Conservation (phyloP, 1,139 yeast genomes). For the Meyerozyma athensensis region DNA sequence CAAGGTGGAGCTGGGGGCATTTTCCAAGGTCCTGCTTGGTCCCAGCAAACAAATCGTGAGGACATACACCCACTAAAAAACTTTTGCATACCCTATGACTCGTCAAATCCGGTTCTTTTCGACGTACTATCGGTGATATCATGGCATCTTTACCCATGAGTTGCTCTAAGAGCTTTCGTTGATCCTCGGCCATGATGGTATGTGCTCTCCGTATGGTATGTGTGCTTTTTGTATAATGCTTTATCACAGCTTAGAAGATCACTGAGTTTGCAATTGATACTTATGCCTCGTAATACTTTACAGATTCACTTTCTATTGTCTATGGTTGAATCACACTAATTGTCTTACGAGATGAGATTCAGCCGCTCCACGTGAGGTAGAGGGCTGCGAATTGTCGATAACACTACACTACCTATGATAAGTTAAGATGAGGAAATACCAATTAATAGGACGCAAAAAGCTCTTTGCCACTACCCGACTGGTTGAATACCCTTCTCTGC, state of each 20-base stretch:
- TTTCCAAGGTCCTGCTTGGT: conserved; percentile 82
- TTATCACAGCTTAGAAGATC: too few relatives aligned
- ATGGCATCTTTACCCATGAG: conserved; percentile 70
- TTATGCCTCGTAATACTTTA: too few relatives aligned
- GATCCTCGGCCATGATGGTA: conserved; percentile 67
- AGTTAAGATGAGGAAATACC: conserved; percentile 24
- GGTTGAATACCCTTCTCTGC: conserved; percentile 23
- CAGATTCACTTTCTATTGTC: too few relatives aligned
- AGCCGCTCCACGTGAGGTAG: background rate
- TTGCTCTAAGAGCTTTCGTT: conserved; percentile 71
- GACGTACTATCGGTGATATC: conserved; percentile 29
- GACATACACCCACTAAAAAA: conserved; percentile 83
- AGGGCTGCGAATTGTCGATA: background rate
- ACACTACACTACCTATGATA: background rate
- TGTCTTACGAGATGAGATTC: too few relatives aligned
- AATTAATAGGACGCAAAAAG: conserved; percentile 35
- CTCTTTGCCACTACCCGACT: conserved; percentile 12
- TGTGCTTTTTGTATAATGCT: too few relatives aligned
- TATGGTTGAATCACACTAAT: too few relatives aligned
- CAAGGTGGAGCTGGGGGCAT: conserved; percentile 75
- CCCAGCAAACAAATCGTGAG: conserved; percentile 76
- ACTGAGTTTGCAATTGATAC: too few relatives aligned
- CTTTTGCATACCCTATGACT: conserved; percentile 74
- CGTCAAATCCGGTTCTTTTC: conserved; percentile 48
- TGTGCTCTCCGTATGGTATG: too few relatives aligned